phyloP scores from a whole-genome alignment of 2,329 filamentous ascomycete genomes.

The Diplocarpon mali region DNA sequence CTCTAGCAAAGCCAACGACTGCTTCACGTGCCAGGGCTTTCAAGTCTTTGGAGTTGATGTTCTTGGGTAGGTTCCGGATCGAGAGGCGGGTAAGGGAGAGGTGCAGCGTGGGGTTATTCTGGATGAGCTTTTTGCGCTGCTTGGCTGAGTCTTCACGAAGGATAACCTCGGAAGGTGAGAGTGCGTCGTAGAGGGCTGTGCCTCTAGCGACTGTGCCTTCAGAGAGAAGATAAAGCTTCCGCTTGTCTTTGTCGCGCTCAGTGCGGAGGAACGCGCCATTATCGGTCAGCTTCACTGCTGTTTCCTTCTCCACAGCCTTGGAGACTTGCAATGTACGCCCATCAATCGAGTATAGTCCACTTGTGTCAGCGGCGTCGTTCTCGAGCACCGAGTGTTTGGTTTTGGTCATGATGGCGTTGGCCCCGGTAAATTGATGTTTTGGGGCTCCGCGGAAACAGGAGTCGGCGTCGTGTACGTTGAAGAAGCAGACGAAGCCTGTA shows the following conservation, averaged over 20 bases:
- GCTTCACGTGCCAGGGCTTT: conserved; percentile 85
- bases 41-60: conserved; percentile 73
- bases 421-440: conserved; percentile 35
- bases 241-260: conserved; percentile 72
- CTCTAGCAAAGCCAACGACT: conserved; percentile 86
- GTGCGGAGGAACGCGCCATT: conserved; percentile 52
- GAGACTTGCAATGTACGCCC: conserved; percentile 78
- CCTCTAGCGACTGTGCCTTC: conserved; percentile 76
- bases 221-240: conserved; percentile 73
- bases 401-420: conserved; percentile 30
- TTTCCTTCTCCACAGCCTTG: conserved; percentile 72
- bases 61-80: conserved; percentile 79
- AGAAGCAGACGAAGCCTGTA: conserved; percentile 93
- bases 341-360: conserved; percentile 80
- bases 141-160: conserved; percentile 80
- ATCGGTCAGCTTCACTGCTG: conserved; percentile 66
- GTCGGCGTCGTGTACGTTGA: conserved; percentile 62
- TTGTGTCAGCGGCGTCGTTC: conserved; percentile 70
- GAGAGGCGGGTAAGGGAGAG: conserved; percentile 83
- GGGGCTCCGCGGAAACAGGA: conserved; percentile 69
- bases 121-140: conserved; percentile 82
- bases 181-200: conserved; percentile 63
- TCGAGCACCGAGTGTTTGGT: conserved; percentile 76
- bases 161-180: conserved; percentile 70
- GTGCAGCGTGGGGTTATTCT: conserved; percentile 82